These are phyloP conservation scores for Petasospora fabianii DNA, from an alignment of 1,139 yeast species.

Conservation along the genomic window DNA sequence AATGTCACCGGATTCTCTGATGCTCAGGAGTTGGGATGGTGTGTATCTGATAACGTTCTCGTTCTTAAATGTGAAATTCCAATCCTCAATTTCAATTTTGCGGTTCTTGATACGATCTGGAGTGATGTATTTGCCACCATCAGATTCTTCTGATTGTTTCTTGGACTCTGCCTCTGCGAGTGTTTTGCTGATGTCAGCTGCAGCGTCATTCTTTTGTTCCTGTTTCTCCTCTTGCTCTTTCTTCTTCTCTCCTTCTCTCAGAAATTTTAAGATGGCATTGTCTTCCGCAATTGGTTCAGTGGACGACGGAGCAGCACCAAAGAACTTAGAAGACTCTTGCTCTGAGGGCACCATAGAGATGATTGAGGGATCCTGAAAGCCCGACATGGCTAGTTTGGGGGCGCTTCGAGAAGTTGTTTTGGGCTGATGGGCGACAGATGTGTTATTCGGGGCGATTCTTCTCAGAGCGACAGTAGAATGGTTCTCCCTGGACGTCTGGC, in stretches of 20 bases:
- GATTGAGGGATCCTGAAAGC: slow-evolving; percentile 8
- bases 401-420: no score
- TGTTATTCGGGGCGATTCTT: no score
- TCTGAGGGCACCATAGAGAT: slow-evolving; percentile 3
- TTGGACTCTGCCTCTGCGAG: slow-evolving; percentile 9
- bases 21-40: slow-evolving; percentile 21
- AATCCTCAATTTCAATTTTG: slow-evolving; percentile 20
- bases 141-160: slow-evolving; percentile 12
- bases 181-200: slow-evolving; percentile 2
- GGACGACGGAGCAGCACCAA: not conserved
- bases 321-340: slow-evolving; percentile 1
- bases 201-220: slow-evolving; percentile 3
- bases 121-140: slow-evolving; percentile 4
- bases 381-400: no score
- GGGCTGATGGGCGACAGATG: no score
- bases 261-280: slow-evolving; percentile 24
- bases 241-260: slow-evolving; percentile 26
- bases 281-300: slow-evolving; percentile 4
- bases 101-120: slow-evolving; percentile 8
- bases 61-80: slow-evolving; percentile 17
- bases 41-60: slow-evolving; percentile 15
- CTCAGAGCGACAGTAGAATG: no score
- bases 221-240: slow-evolving; percentile 24
- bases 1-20: slow-evolving; percentile 15
- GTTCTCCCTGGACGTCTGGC: no score